Evolutionary conservation across 2,329 filamentous ascomycete species (phyloP).

Genomic region (Xylaria sp.): DNA sequence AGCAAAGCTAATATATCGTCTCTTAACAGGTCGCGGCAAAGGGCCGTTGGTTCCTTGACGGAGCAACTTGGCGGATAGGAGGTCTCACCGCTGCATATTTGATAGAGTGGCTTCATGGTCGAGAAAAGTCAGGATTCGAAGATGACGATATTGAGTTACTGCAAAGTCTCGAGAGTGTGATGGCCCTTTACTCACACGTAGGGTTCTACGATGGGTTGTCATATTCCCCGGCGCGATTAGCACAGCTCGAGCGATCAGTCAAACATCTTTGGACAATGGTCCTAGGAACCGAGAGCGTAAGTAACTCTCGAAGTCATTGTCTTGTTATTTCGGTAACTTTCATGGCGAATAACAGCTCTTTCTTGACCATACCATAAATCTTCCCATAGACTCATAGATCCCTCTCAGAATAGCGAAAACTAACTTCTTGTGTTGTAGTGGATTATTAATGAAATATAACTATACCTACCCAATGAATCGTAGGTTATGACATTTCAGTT

Average conservation of each 20-base stretch:
- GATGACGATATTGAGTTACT: conserved; percentile 30
- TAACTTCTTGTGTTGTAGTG: conserved; percentile 11
- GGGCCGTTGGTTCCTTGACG: conserved; percentile 31
- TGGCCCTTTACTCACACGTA: conserved; percentile 23
- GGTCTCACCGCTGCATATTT: conserved; percentile 26
- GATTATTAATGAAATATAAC: neutral
- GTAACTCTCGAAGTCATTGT: neutral
- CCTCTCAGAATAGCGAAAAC: neutral
- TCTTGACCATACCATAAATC: neutral
- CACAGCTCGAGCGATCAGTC: conserved; percentile 26
- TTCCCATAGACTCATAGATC: neutral
- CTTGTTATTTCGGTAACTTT: neutral
- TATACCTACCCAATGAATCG: neutral
- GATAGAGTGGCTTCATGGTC: conserved; percentile 25
- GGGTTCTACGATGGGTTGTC: conserved; percentile 20
- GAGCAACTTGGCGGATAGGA: conserved; percentile 23
- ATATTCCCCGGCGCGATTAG: conserved; percentile 25
- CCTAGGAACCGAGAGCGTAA: conserved; percentile 18
- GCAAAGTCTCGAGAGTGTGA: conserved; percentile 29
- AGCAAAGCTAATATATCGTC: conserved; percentile 2
- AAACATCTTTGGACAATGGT: conserved; percentile 30
- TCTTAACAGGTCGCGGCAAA: conserved; percentile 26
- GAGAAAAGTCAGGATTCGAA: conserved; percentile 13
- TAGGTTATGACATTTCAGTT: too few relatives aligned
- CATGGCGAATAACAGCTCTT: neutral